Percentiles rank a stretch among this genome's conserved stretches.
These are phyloP conservation scores for Beauveria asiatica DNA, from an alignment of 2,329 filamentous ascomycete species.

Conservation along the genomic window DNA sequence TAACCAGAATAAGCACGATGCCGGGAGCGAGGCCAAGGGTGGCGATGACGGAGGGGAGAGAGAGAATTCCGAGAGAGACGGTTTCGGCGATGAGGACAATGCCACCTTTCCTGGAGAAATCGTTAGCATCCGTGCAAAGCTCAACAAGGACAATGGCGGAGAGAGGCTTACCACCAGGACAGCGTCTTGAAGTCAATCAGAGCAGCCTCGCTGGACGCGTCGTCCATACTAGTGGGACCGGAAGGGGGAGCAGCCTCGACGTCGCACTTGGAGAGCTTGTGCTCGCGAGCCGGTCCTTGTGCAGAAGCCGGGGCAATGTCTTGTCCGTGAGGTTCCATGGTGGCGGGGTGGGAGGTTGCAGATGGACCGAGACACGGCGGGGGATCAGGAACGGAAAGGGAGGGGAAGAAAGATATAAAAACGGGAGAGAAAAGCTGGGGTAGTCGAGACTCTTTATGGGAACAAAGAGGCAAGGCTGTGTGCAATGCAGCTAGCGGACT, in stretches of 20 bases:
- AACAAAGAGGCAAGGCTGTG: neutral
- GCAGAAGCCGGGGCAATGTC: neutral
- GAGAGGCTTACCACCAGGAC: conserved; percentile 27
- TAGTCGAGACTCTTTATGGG: neutral
- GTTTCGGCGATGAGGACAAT: conserved; percentile 36
- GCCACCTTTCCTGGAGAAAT: conserved; percentile 31
- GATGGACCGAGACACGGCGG: neutral
- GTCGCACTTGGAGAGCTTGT: neutral
- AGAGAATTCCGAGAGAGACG: conserved; percentile 49
- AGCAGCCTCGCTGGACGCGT: conserved; percentile 3
- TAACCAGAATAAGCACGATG: conserved; percentile 61
- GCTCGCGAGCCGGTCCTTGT: neutral
- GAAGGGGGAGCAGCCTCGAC: neutral
- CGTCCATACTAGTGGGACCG: neutral
- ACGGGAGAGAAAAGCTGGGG: neutral
- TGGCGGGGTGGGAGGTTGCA: neutral
- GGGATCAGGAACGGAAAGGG: neutral
- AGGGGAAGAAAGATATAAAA: neutral
- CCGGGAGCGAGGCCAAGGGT: conserved; percentile 63
- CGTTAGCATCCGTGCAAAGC: neutral
- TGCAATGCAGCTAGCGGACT: neutral
- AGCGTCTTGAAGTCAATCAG: conserved; percentile 29
- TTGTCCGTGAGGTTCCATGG: conserved; percentile 1
- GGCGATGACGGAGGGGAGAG: conserved; percentile 67
- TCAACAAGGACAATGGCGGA: neutral